A percentile compares a stretch with the other conserved stretches of the same genome.
Evolutionary conservation across 805 yeast genomes (phyloP).

Genomic region (Kodamaea kaohsiungensis): DNA sequence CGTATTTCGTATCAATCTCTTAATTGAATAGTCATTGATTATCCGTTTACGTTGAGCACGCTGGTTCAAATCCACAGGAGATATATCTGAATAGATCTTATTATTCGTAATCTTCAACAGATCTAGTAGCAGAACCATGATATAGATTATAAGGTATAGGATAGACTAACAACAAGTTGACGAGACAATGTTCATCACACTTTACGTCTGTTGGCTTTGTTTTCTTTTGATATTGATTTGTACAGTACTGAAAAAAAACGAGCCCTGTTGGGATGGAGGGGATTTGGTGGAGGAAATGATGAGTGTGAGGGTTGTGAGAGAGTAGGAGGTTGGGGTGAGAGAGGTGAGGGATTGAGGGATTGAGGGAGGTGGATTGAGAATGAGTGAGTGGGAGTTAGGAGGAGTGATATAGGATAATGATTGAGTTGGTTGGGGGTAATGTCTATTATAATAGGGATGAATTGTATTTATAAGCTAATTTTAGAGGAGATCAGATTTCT

Average conservation of each 20-base stretch:
- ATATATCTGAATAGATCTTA: conserved; percentile 24
- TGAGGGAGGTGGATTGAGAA: background rate
- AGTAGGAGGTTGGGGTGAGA: background rate
- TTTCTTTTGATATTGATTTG: conserved; percentile 4
- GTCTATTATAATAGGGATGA: no score
- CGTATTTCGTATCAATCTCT: conserved; percentile 19
- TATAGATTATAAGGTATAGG: background rate
- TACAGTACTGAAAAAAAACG: conserved; percentile 5
- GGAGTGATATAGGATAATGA: background rate
- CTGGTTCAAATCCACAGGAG: conserved; percentile 18
- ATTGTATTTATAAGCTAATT: no score
- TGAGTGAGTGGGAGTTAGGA: background rate
- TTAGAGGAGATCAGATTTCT: no score
- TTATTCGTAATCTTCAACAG: conserved; percentile 33
- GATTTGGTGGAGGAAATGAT: background rate
- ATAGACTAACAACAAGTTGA: background rate
- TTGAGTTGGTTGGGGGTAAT: no score
- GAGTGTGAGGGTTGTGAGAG: background rate
- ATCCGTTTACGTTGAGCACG: conserved; percentile 22
- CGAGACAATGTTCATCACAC: background rate
- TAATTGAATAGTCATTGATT: conserved; percentile 20
- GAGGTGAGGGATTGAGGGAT: background rate
- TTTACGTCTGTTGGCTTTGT: background rate
- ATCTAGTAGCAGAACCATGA: conserved; percentile 20
- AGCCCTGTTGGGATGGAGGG: background rate